Percentiles rank a stretch among this genome's conserved stretches.
These are phyloP conservation scores for Helenozyma rhizophorensis DNA, from an alignment of 805 yeast species.

Conservation along the genomic window DNA sequence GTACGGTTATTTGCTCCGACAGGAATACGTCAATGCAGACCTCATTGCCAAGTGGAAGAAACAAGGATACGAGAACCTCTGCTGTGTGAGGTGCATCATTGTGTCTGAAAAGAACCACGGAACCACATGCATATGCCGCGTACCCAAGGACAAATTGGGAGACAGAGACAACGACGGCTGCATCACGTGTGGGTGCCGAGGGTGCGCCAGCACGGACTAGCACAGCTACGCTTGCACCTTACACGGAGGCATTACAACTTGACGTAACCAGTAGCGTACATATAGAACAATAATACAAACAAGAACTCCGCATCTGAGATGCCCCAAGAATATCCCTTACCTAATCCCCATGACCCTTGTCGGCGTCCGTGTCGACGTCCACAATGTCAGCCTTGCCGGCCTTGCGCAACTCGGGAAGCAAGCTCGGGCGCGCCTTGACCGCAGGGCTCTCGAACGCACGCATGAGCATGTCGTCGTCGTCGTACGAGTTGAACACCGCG, in stretches of 20 bases:
- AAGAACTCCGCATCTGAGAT: background rate
- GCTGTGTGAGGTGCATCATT: constrained; percentile 78
- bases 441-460: constrained; percentile 34
- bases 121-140: constrained; percentile 79
- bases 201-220: constrained; percentile 75
- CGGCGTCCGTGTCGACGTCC: too few species aligned
- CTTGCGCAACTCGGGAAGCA: constrained; percentile 11
- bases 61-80: constrained; percentile 80
- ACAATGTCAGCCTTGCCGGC: constrained; percentile 11
- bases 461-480: constrained; percentile 43
- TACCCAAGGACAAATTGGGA: constrained; percentile 57
- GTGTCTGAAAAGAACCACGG: constrained; percentile 53
- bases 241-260: background rate
- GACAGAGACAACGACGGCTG: constrained; percentile 42
- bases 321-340: too few species aligned
- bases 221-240: background rate
- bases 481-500: constrained; percentile 32
- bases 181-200: constrained; percentile 79
- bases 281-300: constrained; percentile 6
- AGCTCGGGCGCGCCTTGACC: constrained; percentile 3
- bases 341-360: too few species aligned
- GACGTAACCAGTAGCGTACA: background rate
- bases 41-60: constrained; percentile 80
- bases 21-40: constrained; percentile 61
- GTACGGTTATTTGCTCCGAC: constrained; percentile 68